Conservation (phyloP, 345 rosid species). For the Lumnitzera racemosa region DNA sequence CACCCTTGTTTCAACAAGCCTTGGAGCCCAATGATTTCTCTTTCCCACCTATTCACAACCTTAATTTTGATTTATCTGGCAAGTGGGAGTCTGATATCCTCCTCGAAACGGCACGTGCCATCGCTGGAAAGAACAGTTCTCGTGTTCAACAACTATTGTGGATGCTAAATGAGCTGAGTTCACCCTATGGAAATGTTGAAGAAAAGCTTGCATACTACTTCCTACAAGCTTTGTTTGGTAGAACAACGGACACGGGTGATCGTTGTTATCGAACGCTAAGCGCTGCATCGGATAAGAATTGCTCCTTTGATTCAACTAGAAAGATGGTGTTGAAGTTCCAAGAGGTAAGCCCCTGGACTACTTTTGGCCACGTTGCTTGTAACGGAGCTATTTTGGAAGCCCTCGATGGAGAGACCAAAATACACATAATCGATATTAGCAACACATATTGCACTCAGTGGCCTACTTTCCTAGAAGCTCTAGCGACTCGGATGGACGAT, state of each 20-base stretch:
- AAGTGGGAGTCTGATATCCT: slow-evolving; percentile 71
- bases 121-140: slow-evolving; percentile 44
- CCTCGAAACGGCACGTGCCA: slow-evolving; percentile 67
- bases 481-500: slow-evolving; percentile 87
- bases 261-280: slow-evolving; percentile 51
- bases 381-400: slow-evolving; percentile 98
- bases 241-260: slow-evolving; percentile 74
- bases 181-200: slow-evolving; percentile 85
- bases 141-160: slow-evolving; percentile 81
- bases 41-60: slow-evolving; percentile 37
- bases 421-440: slow-evolving; percentile 85
- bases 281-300: slow-evolving; percentile 59
- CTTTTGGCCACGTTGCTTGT: slow-evolving; percentile 90
- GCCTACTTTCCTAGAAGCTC: slow-evolving; percentile 94
- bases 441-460: slow-evolving; percentile 94
- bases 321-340: slow-evolving; percentile 79
- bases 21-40: slow-evolving; percentile 7
- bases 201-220: slow-evolving; percentile 80
- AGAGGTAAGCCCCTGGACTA: slow-evolving; percentile 95
- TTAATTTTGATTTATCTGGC: slow-evolving; percentile 57
- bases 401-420: slow-evolving; percentile 68
- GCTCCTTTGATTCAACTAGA: slow-evolving; percentile 74
- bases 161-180: slow-evolving; percentile 84
- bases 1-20: no score
- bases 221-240: slow-evolving; percentile 80